Base-by-base conservation (phyloP, 352 stramenopile species). In the Phytopythium cucurbitacearum region DNA sequence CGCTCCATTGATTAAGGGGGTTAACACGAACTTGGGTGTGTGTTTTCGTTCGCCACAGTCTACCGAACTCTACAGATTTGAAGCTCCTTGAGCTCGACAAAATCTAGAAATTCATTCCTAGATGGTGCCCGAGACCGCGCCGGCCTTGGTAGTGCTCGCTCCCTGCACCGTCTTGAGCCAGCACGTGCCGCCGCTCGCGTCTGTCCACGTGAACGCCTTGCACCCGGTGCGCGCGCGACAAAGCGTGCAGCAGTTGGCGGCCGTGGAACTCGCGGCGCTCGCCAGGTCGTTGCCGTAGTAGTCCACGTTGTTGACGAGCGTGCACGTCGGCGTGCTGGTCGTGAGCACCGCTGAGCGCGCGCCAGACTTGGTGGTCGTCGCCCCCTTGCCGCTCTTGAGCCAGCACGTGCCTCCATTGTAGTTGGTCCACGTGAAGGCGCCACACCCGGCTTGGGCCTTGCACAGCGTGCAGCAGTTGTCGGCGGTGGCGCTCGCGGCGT, bases 121-220 rank as follows among this genome's bases (percentile, higher is more conserved):
- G 32, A 73, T 65, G 44, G 38, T 56, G 15, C 62, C 62, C 7
- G 62, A 68, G 4, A 74, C 62, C 28, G 62, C 62, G 34, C 65
- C 65, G 11, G 51, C 34, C 5, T 59, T 21, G 6, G 59, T 38
- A 32, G 47, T 44, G 45, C 44, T 44, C 5, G 59, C 11, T n/a
- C 65, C 64, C 43, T 69, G 71, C 11, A 32, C 59, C 36, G 54
- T 80, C 64, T 85, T 85, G 13, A 85, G 58, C 68, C 69, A 87
- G 52, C 76, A 85, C 11, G 68, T 84, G 5, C 76, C 76, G 9
- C 67, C 60, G 39, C 76, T 79, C 62, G 63, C 68, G 51, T 69
- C 71, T 10, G 46, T 80, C 77, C 77, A 88, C 0, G 72, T 65
- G 62, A 67, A 86, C 0, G 68, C 70, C 1, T 66, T 64, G 41